phyloP scores from a whole-genome alignment of 2,329 filamentous ascomycete genomes.

The Penicillium sp. region DNA sequence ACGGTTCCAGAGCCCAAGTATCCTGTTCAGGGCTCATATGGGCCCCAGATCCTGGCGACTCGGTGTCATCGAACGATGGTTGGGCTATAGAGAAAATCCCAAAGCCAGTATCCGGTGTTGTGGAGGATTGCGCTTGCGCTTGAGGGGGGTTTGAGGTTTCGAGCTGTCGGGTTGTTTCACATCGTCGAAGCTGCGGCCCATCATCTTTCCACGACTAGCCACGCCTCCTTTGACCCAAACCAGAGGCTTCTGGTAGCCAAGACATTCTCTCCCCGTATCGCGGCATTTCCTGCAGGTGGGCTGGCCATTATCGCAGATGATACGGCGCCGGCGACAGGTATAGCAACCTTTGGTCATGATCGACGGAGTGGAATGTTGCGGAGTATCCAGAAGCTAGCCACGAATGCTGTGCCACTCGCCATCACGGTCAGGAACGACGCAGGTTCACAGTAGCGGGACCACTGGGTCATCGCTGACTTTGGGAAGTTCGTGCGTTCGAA shows the following conservation, averaged over 20 bases:
- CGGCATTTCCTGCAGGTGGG: conserved; percentile 42
- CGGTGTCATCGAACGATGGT: conserved; percentile 11
- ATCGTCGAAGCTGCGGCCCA: conserved; percentile 50
- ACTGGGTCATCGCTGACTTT: conserved; percentile 13
- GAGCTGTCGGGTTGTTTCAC: conserved; percentile 16
- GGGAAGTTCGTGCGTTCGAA: neutral
- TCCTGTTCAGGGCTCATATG: conserved; percentile 17
- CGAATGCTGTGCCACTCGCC: conserved; percentile 19
- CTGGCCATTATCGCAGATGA: conserved; percentile 42
- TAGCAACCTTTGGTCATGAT: conserved; percentile 42
- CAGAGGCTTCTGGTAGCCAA: conserved; percentile 42
- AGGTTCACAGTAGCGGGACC: conserved; percentile 3
- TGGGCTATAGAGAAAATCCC: conserved; percentile 10
- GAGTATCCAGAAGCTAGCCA: conserved; percentile 14
- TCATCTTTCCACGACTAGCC: conserved; percentile 46
- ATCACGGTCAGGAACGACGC: conserved; percentile 17
- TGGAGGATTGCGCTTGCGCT: neutral
- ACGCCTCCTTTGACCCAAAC: conserved; percentile 43
- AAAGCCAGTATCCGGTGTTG: conserved; percentile 2
- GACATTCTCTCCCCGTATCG: conserved; percentile 41
- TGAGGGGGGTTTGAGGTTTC: neutral
- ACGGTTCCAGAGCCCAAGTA: conserved; percentile 10
- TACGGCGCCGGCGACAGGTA: conserved; percentile 43
- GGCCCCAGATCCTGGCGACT: conserved; percentile 15
- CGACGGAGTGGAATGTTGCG: conserved; percentile 8